These are phyloP conservation scores for Lichtheimia hyalospora DNA, from an alignment of 371 early-diverging fungal species.

Conservation along the genomic window DNA sequence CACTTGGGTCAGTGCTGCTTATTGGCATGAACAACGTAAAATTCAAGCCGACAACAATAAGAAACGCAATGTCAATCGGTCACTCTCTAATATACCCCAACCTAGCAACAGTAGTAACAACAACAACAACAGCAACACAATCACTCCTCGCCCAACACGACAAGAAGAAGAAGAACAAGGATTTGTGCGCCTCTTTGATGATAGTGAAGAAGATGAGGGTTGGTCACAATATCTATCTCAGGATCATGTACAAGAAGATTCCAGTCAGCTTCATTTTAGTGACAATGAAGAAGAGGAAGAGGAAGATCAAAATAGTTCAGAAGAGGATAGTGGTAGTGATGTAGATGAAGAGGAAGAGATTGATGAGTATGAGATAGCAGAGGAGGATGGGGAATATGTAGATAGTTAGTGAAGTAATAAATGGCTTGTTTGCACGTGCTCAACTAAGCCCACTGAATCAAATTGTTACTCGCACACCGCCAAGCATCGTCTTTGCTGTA, in stretches of 20 bases:
- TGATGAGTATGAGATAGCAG: conserved; percentile 10
- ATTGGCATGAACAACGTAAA: conserved; percentile 30
- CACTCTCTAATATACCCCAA: neutral
- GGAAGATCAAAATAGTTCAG: conserved; percentile 4
- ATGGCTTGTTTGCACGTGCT: neutral
- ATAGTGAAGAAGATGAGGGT: conserved; percentile 41
- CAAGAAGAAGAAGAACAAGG: conserved; percentile 37
- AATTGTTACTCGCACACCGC: too few species aligned
- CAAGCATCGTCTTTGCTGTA: too few species aligned
- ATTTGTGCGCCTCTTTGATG: conserved; percentile 42
- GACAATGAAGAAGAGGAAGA: conserved; percentile 14
- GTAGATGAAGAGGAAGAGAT: conserved; percentile 4
- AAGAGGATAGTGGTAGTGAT: conserved; percentile 1
- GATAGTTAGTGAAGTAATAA: neutral
- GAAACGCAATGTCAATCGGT: neutral
- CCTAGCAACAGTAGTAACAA: conserved; percentile 10
- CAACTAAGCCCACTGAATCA: too few species aligned
- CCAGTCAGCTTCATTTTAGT: conserved; percentile 13
- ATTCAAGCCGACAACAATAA: conserved; percentile 18
- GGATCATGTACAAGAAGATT: conserved; percentile 9
- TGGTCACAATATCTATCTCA: conserved; percentile 23
- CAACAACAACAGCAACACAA: conserved; percentile 5
- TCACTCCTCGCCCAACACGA: conserved; percentile 4
- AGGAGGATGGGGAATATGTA: conserved; percentile 4
- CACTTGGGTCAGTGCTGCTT: conserved; percentile 37